These are phyloP conservation scores for Gossypioides kirkii DNA, from an alignment of 345 rosid species.

Conservation along the genomic window DNA sequence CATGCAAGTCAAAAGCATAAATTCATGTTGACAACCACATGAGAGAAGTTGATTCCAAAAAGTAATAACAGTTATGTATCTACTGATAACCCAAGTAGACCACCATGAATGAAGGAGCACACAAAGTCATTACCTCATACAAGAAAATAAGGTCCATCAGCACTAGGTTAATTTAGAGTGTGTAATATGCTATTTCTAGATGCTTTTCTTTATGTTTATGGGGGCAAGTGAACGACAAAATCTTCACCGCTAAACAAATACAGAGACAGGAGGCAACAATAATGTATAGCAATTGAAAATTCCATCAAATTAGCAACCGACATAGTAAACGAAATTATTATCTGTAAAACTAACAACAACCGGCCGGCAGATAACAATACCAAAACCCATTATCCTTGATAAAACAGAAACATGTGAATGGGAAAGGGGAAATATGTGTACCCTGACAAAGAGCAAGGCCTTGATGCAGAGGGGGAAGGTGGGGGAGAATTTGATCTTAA, in stretches of 20 bases:
- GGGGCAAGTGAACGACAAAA: background rate
- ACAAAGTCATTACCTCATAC: slow-evolving; percentile 3
- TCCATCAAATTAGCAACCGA: slow-evolving; percentile 1
- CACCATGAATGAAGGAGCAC: background rate
- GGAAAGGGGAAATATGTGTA: slow-evolving; percentile 25
- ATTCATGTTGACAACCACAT: background rate
- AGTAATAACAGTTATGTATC: background rate
- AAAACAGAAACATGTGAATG: background rate
- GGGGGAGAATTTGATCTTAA: slow-evolving; percentile 59
- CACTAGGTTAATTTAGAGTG: background rate
- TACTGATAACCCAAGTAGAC: background rate
- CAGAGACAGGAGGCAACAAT: background rate
- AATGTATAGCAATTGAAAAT: background rate
- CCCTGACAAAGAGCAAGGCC: slow-evolving; percentile 66
- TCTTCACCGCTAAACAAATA: background rate
- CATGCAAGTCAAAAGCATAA: slow-evolving; percentile 10
- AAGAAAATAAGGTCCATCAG: background rate
- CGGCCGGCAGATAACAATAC: background rate
- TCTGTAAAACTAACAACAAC: background rate
- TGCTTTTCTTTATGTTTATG: background rate
- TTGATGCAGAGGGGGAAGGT: slow-evolving; percentile 58
- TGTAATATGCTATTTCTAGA: background rate
- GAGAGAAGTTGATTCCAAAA: slow-evolving; percentile 3
- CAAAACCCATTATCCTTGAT: background rate
- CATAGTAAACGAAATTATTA: background rate